Base-by-base conservation (phyloP, 768 basidiomycete species). In the Paxillus ammoniavirescens region DNA sequence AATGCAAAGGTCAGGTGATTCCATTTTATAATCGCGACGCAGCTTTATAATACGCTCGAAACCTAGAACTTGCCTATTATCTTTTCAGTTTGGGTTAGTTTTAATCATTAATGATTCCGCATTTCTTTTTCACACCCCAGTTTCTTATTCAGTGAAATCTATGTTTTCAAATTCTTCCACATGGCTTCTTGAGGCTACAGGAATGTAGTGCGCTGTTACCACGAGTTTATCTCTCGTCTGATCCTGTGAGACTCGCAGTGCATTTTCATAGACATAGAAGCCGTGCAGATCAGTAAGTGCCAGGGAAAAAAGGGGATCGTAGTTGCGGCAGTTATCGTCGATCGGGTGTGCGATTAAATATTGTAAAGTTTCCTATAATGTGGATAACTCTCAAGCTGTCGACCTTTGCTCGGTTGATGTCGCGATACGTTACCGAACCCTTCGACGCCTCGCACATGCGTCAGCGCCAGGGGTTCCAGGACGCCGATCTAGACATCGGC, bases 181-280 rank as follows among this genome's bases (percentile, higher is more conserved):
- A 68, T 66, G 66, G 57, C 55, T 44, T 17, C 33, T 60, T 49
- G 52, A 55, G 61, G 62, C 59, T 53, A 54, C 61, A 68, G 59
- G 66, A 61, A 56, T 57, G 55, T 58, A 52, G 26, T 63, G 56
- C 49, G 43, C 54, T 26, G 61, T 61, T 61, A 49, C 61, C 63
- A 67, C 65, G 65, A 63, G 61, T 62, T 58, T 65, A 66, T 68
- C 65, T 67, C 59, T 59, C 54, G 61, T 65, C 41, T 40, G 49
- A 54, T 50, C 49, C 41, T 40, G 54, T 64, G 62, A 54, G 61
- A 65, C 44, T 41, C 21, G 26, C 49, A 50, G 37, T 0, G 28
- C 50, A 31, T 36, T 37, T 52, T 52, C 36, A 28, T 59, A 40
- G 52, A 46, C 46, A 38, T 30, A 41, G 42, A 42, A 48, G 47